A percentile compares a stretch with the other conserved stretches of the same genome.
Evolutionary conservation across 2,329 filamentous ascomycete species (phyloP).

Genomic region (Alternaria burnsii): DNA sequence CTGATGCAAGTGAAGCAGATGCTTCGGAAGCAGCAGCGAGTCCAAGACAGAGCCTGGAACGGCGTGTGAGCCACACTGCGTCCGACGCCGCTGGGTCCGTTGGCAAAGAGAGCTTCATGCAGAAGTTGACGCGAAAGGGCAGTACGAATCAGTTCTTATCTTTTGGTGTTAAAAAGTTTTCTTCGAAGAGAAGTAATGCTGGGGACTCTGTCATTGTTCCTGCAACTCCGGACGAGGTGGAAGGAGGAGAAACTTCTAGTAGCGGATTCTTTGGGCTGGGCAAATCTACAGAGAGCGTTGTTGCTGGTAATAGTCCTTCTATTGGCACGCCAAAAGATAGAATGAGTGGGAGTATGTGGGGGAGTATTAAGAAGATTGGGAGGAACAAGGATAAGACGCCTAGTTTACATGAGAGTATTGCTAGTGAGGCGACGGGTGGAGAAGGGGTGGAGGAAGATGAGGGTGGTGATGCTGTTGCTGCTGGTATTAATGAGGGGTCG

Average conservation of each 20-base stretch:
- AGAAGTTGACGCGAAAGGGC: conserved; percentile 59
- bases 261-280: conserved; percentile 33
- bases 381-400: conserved; percentile 57
- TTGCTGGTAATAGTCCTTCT: conserved; percentile 44
- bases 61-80: conserved; percentile 48
- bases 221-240: conserved; percentile 51
- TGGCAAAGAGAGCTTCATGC: conserved; percentile 59
- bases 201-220: conserved; percentile 39
- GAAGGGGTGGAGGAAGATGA: conserved; percentile 39
- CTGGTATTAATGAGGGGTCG: no score
- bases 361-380: conserved; percentile 55
- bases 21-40: conserved; percentile 35
- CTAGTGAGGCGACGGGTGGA: conserved; percentile 51
- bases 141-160: conserved; percentile 57
- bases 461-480: no score
- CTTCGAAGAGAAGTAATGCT: conserved; percentile 19
- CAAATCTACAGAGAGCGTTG: conserved; percentile 40
- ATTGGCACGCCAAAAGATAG: conserved; percentile 44
- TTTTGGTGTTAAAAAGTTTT: conserved; percentile 49
- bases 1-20: conserved; percentile 25
- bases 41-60: conserved; percentile 53
- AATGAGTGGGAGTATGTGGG: conserved; percentile 50
- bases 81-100: conserved; percentile 45
- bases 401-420: conserved; percentile 57
- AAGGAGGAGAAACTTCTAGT: conserved; percentile 40